Evolutionary conservation across 2,329 filamentous ascomycete species (phyloP).

Genomic region (Penicillium sp.): DNA sequence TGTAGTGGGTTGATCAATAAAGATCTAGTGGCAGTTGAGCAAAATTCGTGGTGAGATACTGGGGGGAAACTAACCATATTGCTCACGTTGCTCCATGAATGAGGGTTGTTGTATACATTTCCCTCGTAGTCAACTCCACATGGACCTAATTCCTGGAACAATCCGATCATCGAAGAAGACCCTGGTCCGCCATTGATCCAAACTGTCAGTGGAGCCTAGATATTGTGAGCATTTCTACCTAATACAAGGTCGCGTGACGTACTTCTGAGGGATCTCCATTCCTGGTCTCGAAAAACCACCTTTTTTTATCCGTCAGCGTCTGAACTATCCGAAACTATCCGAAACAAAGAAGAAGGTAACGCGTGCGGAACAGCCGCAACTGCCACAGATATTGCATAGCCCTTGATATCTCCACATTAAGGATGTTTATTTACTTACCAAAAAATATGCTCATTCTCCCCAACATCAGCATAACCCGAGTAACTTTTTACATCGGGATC

Average conservation of each 20-base stretch:
- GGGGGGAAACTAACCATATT: constrained; percentile 16
- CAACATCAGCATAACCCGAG: constrained; percentile 22
- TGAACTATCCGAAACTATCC: no score
- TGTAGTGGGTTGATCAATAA: constrained; percentile 24
- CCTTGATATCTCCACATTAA: neutral
- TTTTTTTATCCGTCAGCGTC: neutral
- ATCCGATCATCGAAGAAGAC: constrained; percentile 34
- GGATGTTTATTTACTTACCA: constrained; percentile 5
- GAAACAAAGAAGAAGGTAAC: no score
- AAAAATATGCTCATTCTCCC: constrained; percentile 21
- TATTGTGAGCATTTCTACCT: neutral
- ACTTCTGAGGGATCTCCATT: constrained; percentile 15
- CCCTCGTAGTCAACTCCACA: constrained; percentile 24
- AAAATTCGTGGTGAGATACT: neutral
- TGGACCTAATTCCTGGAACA: constrained; percentile 36
- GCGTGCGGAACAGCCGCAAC: no score
- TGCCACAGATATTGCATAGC: no score
- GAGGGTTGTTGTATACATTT: constrained; percentile 21
- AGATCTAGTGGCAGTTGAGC: constrained; percentile 9
- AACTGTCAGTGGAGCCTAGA: constrained; percentile 22
- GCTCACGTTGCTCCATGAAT: constrained; percentile 23
- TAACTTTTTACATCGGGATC: constrained; percentile 22
- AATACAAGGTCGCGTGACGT: neutral
- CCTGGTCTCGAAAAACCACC: constrained; percentile 20
- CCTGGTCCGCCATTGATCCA: constrained; percentile 28